Percentiles rank a stretch among this genome's conserved stretches.
Evolutionary conservation across 176 grass and related monocot genomes (phyloP).

Genomic region (Avena eriantha): DNA sequence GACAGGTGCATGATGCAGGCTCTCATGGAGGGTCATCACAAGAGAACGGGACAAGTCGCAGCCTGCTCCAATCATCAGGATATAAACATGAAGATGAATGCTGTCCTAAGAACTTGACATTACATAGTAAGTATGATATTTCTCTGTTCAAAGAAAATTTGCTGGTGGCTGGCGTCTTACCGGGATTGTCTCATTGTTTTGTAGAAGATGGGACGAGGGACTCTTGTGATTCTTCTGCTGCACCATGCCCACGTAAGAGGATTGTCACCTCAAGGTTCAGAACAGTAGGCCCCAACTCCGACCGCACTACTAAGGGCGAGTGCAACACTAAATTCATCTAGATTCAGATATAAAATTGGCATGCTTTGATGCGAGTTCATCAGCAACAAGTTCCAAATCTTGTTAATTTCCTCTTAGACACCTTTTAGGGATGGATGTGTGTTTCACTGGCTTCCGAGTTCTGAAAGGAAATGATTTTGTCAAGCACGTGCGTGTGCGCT

Average conservation of each 20-base stretch:
- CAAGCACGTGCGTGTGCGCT: neutral
- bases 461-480: neutral
- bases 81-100: neutral
- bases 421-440: neutral
- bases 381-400: neutral
- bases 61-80: neutral
- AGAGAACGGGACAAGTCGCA: neutral
- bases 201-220: neutral
- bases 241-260: neutral
- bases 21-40: neutral
- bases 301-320: slow-evolving; percentile 38
- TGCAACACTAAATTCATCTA: slow-evolving; percentile 24
- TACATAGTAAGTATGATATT: slow-evolving; percentile 16
- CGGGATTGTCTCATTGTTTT: neutral
- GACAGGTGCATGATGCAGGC: neutral
- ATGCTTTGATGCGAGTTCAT: neutral
- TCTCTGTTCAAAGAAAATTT: neutral
- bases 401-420: neutral
- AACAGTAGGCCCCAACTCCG: slow-evolving; percentile 19
- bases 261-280: neutral
- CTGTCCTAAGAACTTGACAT: neutral
- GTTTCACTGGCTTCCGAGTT: neutral
- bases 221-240: neutral
- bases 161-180: slow-evolving; percentile 4
- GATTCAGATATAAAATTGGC: slow-evolving; percentile 20